Evolutionary conservation across 352 stramenopile genomes (phyloP).

Genomic region (Sclerospora graminicola): DNA sequence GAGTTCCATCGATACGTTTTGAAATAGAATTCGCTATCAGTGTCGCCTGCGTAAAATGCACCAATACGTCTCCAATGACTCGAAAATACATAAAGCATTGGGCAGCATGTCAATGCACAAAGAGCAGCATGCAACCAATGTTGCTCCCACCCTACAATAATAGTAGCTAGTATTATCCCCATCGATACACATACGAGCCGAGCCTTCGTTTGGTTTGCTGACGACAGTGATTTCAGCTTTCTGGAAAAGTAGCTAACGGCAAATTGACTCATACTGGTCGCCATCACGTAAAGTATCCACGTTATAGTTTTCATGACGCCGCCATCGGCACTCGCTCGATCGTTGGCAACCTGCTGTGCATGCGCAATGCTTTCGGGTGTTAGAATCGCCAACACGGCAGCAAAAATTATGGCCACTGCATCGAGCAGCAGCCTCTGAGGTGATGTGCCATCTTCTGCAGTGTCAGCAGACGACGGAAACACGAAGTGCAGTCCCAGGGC

Average conservation of each 20-base stretch:
- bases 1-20: constrained; percentile 32
- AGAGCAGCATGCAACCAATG: constrained; percentile 41
- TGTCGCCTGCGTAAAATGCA: not conserved
- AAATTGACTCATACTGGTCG: constrained; percentile 9
- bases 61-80: constrained; percentile 15
- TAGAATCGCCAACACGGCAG: constrained; percentile 20
- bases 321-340: constrained; percentile 13
- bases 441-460: constrained; percentile 16
- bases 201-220: constrained; percentile 16
- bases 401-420: constrained; percentile 20
- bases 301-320: constrained; percentile 10
- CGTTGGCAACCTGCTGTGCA: constrained; percentile 23
- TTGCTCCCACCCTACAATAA: constrained; percentile 28
- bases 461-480: constrained; percentile 4
- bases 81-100: constrained; percentile 45
- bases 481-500: constrained; percentile 28
- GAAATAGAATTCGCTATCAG: constrained; percentile 18
- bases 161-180: constrained; percentile 29
- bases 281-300: constrained; percentile 17
- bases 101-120: constrained; percentile 24
- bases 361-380: constrained; percentile 17
- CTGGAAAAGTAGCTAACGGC: constrained; percentile 6
- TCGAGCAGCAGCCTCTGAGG: constrained; percentile 23
- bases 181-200: constrained; percentile 31
- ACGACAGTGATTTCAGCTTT: constrained; percentile 11